phyloP scores from a whole-genome alignment of 208 protist genomes.

The Giardia muris region DNA sequence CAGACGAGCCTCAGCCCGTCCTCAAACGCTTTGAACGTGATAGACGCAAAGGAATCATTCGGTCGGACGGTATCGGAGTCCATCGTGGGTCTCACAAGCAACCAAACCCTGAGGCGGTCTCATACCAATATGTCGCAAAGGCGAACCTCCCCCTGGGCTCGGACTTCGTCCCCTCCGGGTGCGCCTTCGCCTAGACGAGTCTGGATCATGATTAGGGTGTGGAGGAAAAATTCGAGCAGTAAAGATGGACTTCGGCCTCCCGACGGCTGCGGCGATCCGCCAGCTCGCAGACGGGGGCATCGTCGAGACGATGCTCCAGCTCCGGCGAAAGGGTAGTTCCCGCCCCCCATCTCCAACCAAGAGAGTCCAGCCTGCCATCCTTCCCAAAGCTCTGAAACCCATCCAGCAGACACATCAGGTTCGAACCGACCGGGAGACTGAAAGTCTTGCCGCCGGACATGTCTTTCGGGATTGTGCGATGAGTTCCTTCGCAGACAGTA shows the following conservation, averaged over 20 bases:
- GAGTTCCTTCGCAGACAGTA: background rate
- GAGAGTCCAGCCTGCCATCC: background rate
- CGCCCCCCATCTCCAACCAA: background rate
- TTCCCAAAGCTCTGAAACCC: background rate
- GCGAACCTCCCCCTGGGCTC: background rate
- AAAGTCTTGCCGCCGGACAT: background rate
- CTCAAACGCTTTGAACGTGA: background rate
- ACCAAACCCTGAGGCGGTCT: background rate
- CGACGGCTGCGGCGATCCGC: too few species aligned
- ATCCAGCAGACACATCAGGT: background rate
- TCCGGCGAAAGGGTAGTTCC: background rate
- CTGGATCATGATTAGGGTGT: too few species aligned
- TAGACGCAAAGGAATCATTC: background rate
- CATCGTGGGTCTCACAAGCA: background rate
- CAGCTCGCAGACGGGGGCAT: background rate
- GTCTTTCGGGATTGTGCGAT: background rate
- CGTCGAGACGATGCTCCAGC: background rate
- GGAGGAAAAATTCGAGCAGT: too few species aligned
- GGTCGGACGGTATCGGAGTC: background rate
- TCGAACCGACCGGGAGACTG: background rate
- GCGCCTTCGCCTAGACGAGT: too few species aligned
- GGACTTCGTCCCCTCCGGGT: background rate
- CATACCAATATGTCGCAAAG: background rate
- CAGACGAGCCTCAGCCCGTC: background rate
- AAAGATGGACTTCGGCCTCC: too few species aligned